A percentile compares a stretch with the other conserved stretches of the same genome.
These are phyloP conservation scores for Fomitopsis palustris DNA, from an alignment of 1,284 basidiomycete species.

Conservation along the genomic window DNA sequence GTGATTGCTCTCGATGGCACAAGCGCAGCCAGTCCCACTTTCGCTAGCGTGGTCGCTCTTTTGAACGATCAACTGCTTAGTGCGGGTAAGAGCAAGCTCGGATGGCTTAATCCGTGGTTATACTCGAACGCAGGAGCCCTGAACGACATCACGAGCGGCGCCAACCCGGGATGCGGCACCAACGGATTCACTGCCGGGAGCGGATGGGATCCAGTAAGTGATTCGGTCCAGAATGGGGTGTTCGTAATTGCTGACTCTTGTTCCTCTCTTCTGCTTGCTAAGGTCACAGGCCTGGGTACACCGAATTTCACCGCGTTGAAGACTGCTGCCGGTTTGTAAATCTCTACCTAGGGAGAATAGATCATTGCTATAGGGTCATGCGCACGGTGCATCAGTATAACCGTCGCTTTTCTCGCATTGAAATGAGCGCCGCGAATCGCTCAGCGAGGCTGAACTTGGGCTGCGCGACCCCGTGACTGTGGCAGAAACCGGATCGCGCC, in stretches of 20 bases:
- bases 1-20: constrained; percentile 46
- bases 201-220: constrained; percentile 34
- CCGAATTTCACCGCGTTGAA: constrained; percentile 19
- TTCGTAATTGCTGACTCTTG: neutral
- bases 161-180: constrained; percentile 29
- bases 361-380: too few relatives aligned
- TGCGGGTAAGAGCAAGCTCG: constrained; percentile 39
- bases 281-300: constrained; percentile 25
- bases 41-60: constrained; percentile 49
- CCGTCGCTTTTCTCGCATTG: too few relatives aligned
- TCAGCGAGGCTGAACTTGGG: too few relatives aligned
- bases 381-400: too few relatives aligned
- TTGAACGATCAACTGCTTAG: constrained; percentile 51
- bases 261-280: neutral
- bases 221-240: neutral
- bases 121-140: constrained; percentile 21
- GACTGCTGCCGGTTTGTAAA: constrained; percentile 6
- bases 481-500: too few relatives aligned
- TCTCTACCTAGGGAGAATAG: too few relatives aligned
- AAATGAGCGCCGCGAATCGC: too few relatives aligned
- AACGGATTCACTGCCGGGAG: constrained; percentile 30
- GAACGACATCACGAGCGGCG: constrained; percentile 21
- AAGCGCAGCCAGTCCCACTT: constrained; percentile 47
- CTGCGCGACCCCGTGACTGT: too few relatives aligned
- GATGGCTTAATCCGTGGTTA: constrained; percentile 48